Evolutionary conservation across 2,329 filamentous ascomycete species (phyloP), one percentile per base, ranked within the genome.

Genomic region (Clarireedia homoeocarpa): DNA sequence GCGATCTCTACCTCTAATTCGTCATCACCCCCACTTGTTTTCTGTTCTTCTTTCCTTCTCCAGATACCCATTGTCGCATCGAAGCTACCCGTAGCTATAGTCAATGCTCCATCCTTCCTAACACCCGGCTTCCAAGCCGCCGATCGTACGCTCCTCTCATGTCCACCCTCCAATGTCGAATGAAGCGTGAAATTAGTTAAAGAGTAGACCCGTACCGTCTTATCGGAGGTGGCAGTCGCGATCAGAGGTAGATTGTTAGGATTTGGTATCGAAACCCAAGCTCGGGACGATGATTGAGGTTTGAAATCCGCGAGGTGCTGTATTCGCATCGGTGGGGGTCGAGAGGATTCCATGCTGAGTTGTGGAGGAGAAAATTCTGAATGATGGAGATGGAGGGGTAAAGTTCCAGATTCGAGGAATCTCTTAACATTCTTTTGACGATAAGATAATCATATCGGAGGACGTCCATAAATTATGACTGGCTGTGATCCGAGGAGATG

Each of bases 31-130:
- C 23, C 48, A 15, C 34, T 45, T 24, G 46, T 51, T 2, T 61
- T 55, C 42, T 62, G 76, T 62, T 82, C 53, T 6, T 51, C 53
- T 27, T 58, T 81, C 73, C 80, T 84, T 61, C 81, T 84, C 92
- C 85, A 95, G 65, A 88, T 81, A 9, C 91, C 94, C 2, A 92
- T 91, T 1, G 89, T 95, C 15, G 89, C 86, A 71, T 99, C 94
- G 69, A 99, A 99, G 70, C 88, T 94, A 4, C 90, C 94, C 0
- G 91, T 96, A 5, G 92, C 91, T 15, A 97, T 80, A 46, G 92
- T 89, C 55, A 88, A 85, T 68, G 85, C 82, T 20, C 77, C 79
- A 59, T 77, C 72, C 5, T 75, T 72, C 14, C 78, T 74, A 45
- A 82, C 73, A 58, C 79, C 78, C 0, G 91, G 91, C 72, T 95